phyloP scores from a whole-genome alignment of 345 rosid genomes.

The Durio zibethinus region DNA sequence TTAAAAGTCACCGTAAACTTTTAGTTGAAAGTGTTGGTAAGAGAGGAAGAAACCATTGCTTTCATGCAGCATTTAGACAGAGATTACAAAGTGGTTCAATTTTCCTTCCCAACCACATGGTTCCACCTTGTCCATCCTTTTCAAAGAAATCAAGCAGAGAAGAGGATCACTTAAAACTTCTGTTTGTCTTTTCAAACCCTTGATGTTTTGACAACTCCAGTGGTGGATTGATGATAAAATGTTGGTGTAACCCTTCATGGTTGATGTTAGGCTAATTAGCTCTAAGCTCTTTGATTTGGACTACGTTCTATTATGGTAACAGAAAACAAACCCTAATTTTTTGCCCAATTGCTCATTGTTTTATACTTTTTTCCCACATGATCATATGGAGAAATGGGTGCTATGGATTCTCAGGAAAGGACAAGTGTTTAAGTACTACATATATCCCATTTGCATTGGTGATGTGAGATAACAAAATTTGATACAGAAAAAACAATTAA shows the following conservation, averaged over 20 bases:
- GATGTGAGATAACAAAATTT: background rate
- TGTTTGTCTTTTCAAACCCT: background rate
- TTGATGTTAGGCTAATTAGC: background rate
- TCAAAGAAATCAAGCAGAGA: background rate
- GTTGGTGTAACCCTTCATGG: slow-evolving; percentile 8
- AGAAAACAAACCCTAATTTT: background rate
- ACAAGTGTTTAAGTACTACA: background rate
- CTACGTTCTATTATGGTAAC: background rate
- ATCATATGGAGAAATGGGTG: background rate
- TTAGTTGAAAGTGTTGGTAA: slow-evolving; percentile 5
- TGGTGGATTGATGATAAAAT: background rate
- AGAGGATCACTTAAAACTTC: background rate
- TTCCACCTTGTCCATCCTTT: slow-evolving; percentile 6
- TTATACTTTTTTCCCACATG: background rate
- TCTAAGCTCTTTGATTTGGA: background rate
- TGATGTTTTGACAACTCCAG: background rate
- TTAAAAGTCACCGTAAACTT: background rate
- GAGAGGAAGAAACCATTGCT: background rate
- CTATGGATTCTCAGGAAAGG: background rate
- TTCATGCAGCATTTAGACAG: slow-evolving; percentile 13
- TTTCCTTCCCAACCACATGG: slow-evolving; percentile 16
- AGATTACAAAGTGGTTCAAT: slow-evolving; percentile 5
- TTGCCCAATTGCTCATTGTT: background rate
- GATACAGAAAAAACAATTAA: background rate
- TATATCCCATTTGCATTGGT: background rate